Percentiles rank a stretch among this genome's conserved stretches.
These are phyloP conservation scores for Botrytis sinoallii DNA, from an alignment of 2,329 filamentous ascomycete species.

Conservation along the genomic window DNA sequence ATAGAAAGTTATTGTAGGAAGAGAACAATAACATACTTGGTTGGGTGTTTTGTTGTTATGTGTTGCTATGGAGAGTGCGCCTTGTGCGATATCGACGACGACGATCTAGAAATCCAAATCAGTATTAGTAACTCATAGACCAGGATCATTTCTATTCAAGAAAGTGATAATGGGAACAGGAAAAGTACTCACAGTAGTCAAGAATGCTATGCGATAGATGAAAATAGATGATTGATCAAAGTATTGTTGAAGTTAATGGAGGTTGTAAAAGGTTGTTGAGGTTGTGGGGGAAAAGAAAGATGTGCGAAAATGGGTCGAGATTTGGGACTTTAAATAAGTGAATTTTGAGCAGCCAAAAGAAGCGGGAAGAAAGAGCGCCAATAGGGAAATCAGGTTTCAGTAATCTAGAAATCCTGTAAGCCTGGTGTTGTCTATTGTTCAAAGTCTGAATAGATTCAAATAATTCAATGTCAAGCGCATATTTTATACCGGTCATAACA, in stretches of 20 bases:
- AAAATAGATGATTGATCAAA: background rate
- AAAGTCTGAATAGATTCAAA: background rate
- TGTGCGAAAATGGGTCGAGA: background rate
- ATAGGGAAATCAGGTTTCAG: background rate
- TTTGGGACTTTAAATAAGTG: constrained; percentile 6
- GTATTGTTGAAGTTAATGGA: background rate
- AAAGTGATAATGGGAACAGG: background rate
- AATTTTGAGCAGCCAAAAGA: background rate
- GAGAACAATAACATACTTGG: background rate
- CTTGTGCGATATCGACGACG: background rate
- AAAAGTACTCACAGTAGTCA: background rate
- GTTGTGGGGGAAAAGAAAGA: background rate
- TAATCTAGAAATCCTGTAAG: background rate
- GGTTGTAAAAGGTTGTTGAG: constrained; percentile 4
- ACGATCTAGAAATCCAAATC: background rate
- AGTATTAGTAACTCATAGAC: background rate
- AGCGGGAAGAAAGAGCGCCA: background rate
- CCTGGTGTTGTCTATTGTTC: background rate
- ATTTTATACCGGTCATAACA: background rate
- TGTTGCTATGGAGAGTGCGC: background rate
- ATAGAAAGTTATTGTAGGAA: background rate
- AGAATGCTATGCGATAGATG: background rate
- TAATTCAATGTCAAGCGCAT: background rate
- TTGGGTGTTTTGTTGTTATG: background rate
- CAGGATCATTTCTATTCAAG: background rate